Percentiles rank a stretch among this genome's conserved stretches.
Evolutionary conservation across 345 rosid species (phyloP).

Genomic region (Stellera chamaejasme): DNA sequence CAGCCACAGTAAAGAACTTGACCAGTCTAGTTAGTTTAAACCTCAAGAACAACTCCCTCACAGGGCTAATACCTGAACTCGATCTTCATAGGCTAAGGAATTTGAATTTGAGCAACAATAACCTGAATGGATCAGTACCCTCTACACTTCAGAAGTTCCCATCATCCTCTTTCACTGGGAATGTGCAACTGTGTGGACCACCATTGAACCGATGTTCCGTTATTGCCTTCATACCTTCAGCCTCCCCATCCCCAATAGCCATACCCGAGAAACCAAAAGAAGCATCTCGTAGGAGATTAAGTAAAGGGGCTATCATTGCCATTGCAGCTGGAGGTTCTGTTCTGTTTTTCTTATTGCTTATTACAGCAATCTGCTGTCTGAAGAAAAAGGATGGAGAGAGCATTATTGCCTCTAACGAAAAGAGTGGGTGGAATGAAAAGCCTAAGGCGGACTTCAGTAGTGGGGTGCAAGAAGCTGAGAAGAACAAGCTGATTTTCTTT

Average conservation of each 20-base stretch:
- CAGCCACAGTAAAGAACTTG: conserved; percentile 38
- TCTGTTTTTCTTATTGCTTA: conserved; percentile 37
- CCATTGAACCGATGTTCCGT: conserved; percentile 49
- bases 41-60: conserved; percentile 66
- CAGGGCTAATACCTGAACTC: conserved; percentile 53
- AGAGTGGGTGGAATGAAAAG: conserved; percentile 43
- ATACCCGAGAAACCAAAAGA: conserved; percentile 17
- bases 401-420: conserved; percentile 34
- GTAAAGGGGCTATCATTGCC: conserved; percentile 47
- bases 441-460: conserved; percentile 83
- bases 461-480: conserved; percentile 91
- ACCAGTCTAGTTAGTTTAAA: conserved; percentile 46
- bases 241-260: conserved; percentile 45
- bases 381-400: conserved; percentile 39
- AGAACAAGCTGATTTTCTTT: conserved; percentile 91
- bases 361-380: conserved; percentile 43
- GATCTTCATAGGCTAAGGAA: conserved; percentile 41
- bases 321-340: conserved; percentile 56
- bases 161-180: conserved; percentile 65
- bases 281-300: conserved; percentile 35
- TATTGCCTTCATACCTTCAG: conserved; percentile 46
- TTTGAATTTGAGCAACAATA: conserved; percentile 74
- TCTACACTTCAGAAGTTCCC: conserved; percentile 52
- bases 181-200: conserved; percentile 52
- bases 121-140: conserved; percentile 74